Evolutionary conservation across 805 yeast species (phyloP).

Genomic region (Candida corydali): DNA sequence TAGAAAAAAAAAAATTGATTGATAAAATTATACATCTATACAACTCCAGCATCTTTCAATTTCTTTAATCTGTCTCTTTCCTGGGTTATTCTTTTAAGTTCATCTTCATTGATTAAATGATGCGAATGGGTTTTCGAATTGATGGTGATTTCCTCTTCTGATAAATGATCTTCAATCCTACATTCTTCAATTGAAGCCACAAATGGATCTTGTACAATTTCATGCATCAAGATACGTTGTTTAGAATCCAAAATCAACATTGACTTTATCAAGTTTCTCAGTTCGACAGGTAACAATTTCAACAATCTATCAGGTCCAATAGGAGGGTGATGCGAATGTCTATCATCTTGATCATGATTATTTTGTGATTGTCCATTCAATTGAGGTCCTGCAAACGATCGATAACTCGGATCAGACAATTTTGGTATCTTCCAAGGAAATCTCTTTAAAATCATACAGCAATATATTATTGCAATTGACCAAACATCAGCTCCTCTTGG

Average conservation of each 20-base stretch:
- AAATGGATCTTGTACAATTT: conserved; percentile 57
- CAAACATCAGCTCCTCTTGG: conserved; percentile 88
- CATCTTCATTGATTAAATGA: conserved; percentile 66
- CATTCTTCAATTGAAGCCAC: conserved; percentile 55
- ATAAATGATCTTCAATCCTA: conserved; percentile 17
- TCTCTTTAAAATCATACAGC: conserved; percentile 81
- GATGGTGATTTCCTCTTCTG: conserved; percentile 10
- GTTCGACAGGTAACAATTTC: conserved; percentile 63
- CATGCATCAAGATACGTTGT: conserved; percentile 55
- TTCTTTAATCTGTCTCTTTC: conserved; percentile 27
- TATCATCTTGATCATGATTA: background rate
- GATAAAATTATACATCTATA: too few relatives aligned
- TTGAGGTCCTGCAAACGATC: conserved; percentile 47
- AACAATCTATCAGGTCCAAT: conserved; percentile 71
- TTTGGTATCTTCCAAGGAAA: conserved; percentile 98
- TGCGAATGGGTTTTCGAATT: conserved; percentile 47
- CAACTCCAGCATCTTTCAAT: conserved; percentile 18
- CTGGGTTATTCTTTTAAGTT: conserved; percentile 35
- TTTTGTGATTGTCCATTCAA: conserved; percentile 1
- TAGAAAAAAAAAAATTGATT: too few relatives aligned
- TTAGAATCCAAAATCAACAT: conserved; percentile 64
- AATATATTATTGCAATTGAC: conserved; percentile 89
- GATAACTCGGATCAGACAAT: conserved; percentile 66
- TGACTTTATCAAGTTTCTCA: conserved; percentile 54
- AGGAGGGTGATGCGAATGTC: conserved; percentile 3